Base-by-base conservation (phyloP, 352 stramenopile species). In the Pythium myriotylum region DNA sequence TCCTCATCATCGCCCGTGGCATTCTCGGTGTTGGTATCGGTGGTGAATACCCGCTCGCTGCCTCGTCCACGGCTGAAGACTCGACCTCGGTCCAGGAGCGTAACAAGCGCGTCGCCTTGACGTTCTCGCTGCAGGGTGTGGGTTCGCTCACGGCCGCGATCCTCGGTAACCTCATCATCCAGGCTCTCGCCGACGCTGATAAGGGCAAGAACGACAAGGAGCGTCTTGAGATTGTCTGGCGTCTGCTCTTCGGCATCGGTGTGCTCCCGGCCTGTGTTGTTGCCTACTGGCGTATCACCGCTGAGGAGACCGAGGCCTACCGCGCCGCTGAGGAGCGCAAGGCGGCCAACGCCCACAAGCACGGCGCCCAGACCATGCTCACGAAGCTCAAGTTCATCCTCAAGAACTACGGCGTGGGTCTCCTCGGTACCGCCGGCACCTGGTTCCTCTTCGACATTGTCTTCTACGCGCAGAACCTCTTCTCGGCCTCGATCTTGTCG, bases 361-460 rank as follows among this genome's bases (percentile, higher is more conserved):
- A 20, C 14, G 23, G 26, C 3, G 40, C 16, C 10, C 13, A 42
- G 23, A 42, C 50, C 17, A 65, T 45, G 41, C 29, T 35, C n/a
- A 24, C 43, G 13, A 62, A 52, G 2, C 23, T 88, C 9, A 22
- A 19, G 4, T 88, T 88, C 65, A 84, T 88, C 39, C 20, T 81
- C 10, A 73, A 70, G 12, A 60, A 88, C 64, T 86, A 86, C 58
- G 65, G 76, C 16, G 46, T 68, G 20, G 63, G 67, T 8, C 59
- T 94, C 5, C 39, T 92, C 3, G 85, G 84, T 1, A 89, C 77
- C 29, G 84, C 85, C 0, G 81, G 78, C 52, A 82, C 81, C 37
- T 95, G 86, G 84, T 92, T 95, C 65, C 73, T 94, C 4, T 92
- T 92, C 56, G 86, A 93, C 59, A 87, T 95, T 56, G 77, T 91